Evolutionary conservation across 768 basidiomycete species (phyloP).

Genomic region (Naganishia vaughanmartiniae): DNA sequence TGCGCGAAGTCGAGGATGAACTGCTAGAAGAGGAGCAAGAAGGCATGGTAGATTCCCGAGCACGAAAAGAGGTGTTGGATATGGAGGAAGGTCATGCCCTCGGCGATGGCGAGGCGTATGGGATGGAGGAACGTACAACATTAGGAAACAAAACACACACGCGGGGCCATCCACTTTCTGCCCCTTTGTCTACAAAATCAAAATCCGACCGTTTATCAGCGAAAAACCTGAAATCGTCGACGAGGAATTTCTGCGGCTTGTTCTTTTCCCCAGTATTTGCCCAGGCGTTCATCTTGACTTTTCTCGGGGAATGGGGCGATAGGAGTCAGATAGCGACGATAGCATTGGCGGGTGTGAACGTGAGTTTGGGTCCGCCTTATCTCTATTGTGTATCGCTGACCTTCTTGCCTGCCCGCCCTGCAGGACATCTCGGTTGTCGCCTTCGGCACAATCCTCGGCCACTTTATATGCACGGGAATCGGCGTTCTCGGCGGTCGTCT

Average conservation of each 20-base stretch:
- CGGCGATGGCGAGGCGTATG: not conserved
- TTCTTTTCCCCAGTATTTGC: conserved; percentile 90
- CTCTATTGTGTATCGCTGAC: not conserved
- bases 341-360: conserved; percentile 90
- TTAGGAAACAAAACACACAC: conserved; percentile 20
- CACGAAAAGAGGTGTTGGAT: conserved; percentile 18
- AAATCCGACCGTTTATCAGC: not conserved
- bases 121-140: not conserved
- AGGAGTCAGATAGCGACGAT: conserved; percentile 96
- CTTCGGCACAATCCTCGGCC: conserved; percentile 83
- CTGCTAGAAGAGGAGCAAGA: conserved; percentile 67
- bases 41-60: conserved; percentile 32
- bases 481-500: conserved; percentile 93
- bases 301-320: conserved; percentile 99
- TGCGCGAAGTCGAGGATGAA: conserved; percentile 94
- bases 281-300: conserved; percentile 89
- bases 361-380: conserved; percentile 53
- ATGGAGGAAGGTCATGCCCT: conserved; percentile 30
- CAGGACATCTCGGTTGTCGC: conserved; percentile 92
- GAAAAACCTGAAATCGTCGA: conserved; percentile 59
- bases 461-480: conserved; percentile 77
- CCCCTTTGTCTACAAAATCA: conserved; percentile 5
- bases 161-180: conserved; percentile 31
- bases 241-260: conserved; percentile 76
- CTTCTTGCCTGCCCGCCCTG: not conserved